Base-by-base conservation (phyloP, 176 grass and related monocot species). In the Oryza rufipogon region DNA sequence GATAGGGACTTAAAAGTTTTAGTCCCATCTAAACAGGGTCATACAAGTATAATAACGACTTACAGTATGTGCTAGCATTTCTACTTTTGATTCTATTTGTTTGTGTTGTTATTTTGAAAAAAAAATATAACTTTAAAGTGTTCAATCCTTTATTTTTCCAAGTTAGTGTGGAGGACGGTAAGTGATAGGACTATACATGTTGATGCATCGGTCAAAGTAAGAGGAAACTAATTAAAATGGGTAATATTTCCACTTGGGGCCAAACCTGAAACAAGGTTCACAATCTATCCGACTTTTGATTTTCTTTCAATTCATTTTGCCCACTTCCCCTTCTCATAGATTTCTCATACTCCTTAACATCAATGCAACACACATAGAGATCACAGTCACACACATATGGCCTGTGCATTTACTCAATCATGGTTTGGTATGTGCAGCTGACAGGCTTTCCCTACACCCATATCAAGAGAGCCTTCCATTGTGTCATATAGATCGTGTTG, bases 401-500 rank as follows among this genome's bases (percentile, higher is more conserved):
- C n/a, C 1, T 44, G 16, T 33, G 75, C 45, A 56, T 42, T 28
- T 46, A 54, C 49, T 44, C 28, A 32, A 45, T 73, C 12, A 69
- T 33, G 25, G 34, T 60, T 87, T 34, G 8, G 25, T 66, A 42
- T 23, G 46, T 46, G 14, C 38, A 28, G 52, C 83, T 81, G 88
- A 66, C 65, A 85, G 15, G 17, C 9, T 52, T 66, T 25, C 15
- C 83, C 82, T 8, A 65, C 56, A 17, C 16, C 14, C 41, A 20
- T 14, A 36, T 14, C 48, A n/a, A 63, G 5, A 52, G 11, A 44
- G 51, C 72, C 12, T 60, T 11, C 9, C 69, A 12, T 34, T 64
- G 14, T 69, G 70, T 45, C 70, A 44, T 41, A 41, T 90, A 77
- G 54, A 85, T 75, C 39, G 65, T 23, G 10, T 58, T 20, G 54